Conservation (phyloP, 805 yeast species). For the Sugiyamaella americana region DNA sequence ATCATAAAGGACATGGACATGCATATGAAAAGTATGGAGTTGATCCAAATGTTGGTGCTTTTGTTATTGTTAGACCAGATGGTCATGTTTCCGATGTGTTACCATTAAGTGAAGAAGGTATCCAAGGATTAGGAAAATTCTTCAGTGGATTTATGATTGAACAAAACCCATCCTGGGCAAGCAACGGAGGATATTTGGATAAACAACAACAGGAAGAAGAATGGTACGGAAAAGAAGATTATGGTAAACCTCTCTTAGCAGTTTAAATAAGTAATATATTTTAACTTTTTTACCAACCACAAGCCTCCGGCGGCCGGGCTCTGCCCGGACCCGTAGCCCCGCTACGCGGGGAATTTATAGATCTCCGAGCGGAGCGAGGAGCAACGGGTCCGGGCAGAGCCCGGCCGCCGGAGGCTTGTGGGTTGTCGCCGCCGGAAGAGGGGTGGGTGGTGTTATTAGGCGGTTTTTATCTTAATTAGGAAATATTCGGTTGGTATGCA, state of each 20-base stretch:
- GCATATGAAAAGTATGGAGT: slow-evolving; percentile 29
- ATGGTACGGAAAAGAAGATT: slow-evolving; percentile 10
- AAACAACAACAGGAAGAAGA: slow-evolving; percentile 3
- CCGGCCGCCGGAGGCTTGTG: too few species aligned
- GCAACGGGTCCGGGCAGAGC: too few species aligned
- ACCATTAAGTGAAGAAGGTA: slow-evolving; percentile 17
- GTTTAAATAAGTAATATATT: slow-evolving; percentile 1
- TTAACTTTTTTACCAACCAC: not conserved
- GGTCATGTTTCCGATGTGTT: slow-evolving; percentile 31
- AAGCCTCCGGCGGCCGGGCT: not conserved
- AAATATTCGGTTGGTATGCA: too few species aligned
- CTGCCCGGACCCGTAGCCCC: not conserved
- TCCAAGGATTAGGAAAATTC: slow-evolving; percentile 21
- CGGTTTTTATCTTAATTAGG: too few species aligned
- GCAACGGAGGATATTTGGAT: slow-evolving; percentile 1
- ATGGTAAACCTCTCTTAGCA: slow-evolving; percentile 11
- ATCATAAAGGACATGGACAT: slow-evolving; percentile 29
- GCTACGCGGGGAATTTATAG: too few species aligned
- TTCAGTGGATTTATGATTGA: slow-evolving; percentile 17
- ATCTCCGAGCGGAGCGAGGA: too few species aligned
- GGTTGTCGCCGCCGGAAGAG: too few species aligned
- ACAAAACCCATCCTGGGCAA: slow-evolving; percentile 9
- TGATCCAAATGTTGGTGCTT: slow-evolving; percentile 25
- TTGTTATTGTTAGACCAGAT: slow-evolving; percentile 32
- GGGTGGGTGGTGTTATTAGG: too few species aligned